Base-by-base conservation (phyloP, 1,284 basidiomycete genomes). In the Neotropicomus parvogracilis region DNA sequence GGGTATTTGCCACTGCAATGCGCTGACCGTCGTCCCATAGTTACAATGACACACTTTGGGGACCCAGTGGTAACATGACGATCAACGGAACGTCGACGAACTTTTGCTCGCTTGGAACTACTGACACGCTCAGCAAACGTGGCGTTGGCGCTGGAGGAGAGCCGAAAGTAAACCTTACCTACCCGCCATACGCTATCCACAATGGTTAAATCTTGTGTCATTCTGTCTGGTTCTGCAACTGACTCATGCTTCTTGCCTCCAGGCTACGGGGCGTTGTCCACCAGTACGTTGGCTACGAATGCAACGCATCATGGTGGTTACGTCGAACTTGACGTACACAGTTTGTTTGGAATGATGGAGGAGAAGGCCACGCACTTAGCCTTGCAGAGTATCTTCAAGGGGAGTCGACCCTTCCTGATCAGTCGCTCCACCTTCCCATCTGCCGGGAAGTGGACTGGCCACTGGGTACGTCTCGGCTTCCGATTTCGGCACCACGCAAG, bases 51-150 rank as follows among this genome's bases (percentile, higher is more conserved):
- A 74, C 74, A 0, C 61, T 78, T 6, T 88, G 72, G 58, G 85
- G 86, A 5, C 75, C 78, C 0, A 85, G 81, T 47, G 86, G 87
- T 0, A 90, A 90, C 58, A 76, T 88, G 57, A 85, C 83, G 4
- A 72, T 88, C 48, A 80, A 88, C 49, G 85, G 85, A 6, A 76
- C 70, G 0, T 63, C 75, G 32, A 88, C 85, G 0, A 83, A 75
- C 57, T 63, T 59, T 17, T 61, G 65, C 26, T 44, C 54, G 31
- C 46, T 53, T 7, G 39, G 56, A 12, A 44, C 35, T 3, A 27
- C 36, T 1, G 44, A 45, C 3, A 33, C 39, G 8, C 44, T 54
- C 19, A 49, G 39, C 6, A 66, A 46, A 36, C 59, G 65, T 20
- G 60, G 53, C 5, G 12, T 58, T 38, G 64, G 77, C 6, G 75